phyloP scores from a whole-genome alignment of 2,329 filamentous ascomycete genomes.

The Pseudogymnoascus sp. region DNA sequence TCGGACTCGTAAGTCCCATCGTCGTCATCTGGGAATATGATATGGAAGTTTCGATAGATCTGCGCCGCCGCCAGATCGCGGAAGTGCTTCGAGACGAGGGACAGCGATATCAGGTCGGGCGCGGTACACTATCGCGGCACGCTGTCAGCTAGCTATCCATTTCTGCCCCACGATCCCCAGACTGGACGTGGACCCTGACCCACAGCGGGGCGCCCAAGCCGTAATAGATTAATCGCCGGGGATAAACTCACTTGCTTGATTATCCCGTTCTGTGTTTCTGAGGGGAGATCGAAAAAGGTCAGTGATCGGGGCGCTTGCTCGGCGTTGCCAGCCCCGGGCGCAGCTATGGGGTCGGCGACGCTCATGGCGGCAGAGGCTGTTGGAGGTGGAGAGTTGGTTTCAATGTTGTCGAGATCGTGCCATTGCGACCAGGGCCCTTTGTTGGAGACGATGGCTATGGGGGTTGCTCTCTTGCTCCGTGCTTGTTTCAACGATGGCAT shows the following conservation, averaged over 20 bases:
- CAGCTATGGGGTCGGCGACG: background rate
- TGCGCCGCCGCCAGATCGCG: constrained; percentile 48
- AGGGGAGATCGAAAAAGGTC: constrained; percentile 23
- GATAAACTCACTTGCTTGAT: constrained; percentile 26
- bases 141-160: background rate
- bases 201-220: background rate
- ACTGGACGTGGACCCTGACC: background rate
- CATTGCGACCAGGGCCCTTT: background rate
- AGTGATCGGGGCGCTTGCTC: background rate
- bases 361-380: background rate
- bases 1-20: constrained; percentile 41
- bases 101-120: constrained; percentile 46
- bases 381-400: background rate
- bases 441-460: constrained; percentile 1
- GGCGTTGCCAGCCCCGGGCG: background rate
- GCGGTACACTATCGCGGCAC: constrained; percentile 36
- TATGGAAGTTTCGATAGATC: constrained; percentile 51
- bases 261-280: constrained; percentile 26
- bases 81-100: constrained; percentile 49
- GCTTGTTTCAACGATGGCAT: constrained; percentile 2
- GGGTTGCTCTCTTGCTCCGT: constrained; percentile 2
- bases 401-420: background rate
- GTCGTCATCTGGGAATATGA: constrained; percentile 53
- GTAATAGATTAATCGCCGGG: background rate
- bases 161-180: constrained; percentile 1